phyloP scores from a whole-genome alignment of 441 rosid genomes.

The Isatis lusitanica region DNA sequence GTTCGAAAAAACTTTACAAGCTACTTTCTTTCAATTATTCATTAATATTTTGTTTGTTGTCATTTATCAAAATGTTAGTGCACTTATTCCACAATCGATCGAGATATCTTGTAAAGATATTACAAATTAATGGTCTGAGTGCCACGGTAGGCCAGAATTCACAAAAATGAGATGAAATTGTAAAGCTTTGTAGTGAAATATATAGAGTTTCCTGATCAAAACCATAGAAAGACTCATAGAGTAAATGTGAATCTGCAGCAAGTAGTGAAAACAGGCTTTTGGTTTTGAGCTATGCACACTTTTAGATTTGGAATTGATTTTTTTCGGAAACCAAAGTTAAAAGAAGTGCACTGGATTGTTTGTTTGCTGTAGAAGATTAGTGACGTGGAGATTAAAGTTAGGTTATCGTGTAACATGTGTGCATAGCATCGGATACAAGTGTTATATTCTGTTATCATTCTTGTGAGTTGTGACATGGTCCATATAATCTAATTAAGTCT shows the following conservation, averaged over 20 bases:
- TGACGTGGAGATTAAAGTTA: conserved; percentile 22
- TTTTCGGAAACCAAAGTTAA: neutral
- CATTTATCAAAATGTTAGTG: neutral
- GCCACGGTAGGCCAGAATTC: neutral
- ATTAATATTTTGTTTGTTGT: neutral
- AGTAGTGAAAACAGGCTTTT: neutral
- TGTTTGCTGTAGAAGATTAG: neutral
- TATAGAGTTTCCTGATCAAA: neutral
- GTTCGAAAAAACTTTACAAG: conserved; percentile 18
- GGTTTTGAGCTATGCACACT: neutral
- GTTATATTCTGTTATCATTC: conserved; percentile 15
- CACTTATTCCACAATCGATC: conserved; percentile 10
- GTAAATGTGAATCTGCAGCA: neutral
- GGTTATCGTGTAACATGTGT: conserved; percentile 30
- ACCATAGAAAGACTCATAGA: neutral
- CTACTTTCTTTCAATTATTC: conserved; percentile 4
- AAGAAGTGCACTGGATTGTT: neutral
- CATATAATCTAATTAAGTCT: conserved; percentile 24
- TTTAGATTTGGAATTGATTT: neutral
- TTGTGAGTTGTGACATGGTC: conserved; percentile 21
- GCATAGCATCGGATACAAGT: conserved; percentile 11
- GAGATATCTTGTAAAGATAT: neutral
- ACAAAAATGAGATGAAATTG: neutral
- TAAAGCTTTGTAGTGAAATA: neutral
- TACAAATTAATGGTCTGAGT: neutral